A percentile compares a stretch with the other conserved stretches of the same genome.
Evolutionary conservation across 805 yeast species (phyloP).

Genomic region (Starmerella powellii): DNA sequence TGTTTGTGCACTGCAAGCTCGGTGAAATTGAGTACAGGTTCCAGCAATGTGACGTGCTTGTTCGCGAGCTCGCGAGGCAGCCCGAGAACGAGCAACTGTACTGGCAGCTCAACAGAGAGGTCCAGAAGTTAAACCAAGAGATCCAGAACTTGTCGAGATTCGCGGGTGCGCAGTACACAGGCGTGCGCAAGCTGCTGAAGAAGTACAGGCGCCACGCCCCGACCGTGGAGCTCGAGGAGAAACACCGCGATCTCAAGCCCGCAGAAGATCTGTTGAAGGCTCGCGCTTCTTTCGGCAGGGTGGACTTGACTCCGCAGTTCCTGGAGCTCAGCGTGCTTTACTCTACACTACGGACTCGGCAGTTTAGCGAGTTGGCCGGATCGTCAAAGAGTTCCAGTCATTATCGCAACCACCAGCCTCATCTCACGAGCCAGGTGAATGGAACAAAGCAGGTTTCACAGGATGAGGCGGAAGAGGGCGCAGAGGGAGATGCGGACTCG

Average conservation of each 20-base stretch:
- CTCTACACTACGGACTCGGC: conserved; percentile 35
- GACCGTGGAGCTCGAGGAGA: conserved; percentile 25
- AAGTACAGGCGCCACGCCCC: conserved; percentile 44
- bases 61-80: conserved; percentile 14
- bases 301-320: conserved; percentile 51
- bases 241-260: conserved; percentile 15
- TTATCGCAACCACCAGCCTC: background rate
- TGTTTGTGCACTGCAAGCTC: conserved; percentile 54
- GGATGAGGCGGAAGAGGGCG: too few species aligned
- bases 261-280: conserved; percentile 32
- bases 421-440: too few species aligned
- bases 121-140: conserved; percentile 36
- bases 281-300: conserved; percentile 45
- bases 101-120: conserved; percentile 29
- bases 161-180: conserved; percentile 61
- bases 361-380: conserved; percentile 11
- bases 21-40: conserved; percentile 54
- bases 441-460: too few species aligned
- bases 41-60: conserved; percentile 31
- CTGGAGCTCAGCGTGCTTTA: conserved; percentile 45
- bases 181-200: conserved; percentile 56
- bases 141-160: conserved; percentile 59
- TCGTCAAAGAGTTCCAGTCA: background rate
- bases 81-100: conserved; percentile 10
- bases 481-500: background rate